Evolutionary conservation across 441 rosid species (phyloP).

Genomic region (Populus hybrid): DNA sequence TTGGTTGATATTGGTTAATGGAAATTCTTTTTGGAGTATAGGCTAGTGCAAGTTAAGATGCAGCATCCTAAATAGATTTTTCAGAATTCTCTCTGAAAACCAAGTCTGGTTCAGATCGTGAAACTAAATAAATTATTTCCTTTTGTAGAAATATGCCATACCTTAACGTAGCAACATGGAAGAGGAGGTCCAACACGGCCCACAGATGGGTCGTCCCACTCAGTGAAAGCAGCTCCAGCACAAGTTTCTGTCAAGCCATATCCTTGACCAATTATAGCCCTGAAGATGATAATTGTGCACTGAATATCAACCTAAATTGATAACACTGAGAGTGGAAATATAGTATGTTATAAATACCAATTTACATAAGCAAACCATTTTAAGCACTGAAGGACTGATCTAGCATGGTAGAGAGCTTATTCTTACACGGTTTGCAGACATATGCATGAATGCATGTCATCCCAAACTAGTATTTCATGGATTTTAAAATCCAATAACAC

Average conservation of each 20-base stretch:
- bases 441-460: not conserved
- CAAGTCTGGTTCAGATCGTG: not conserved
- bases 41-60: slow-evolving; percentile 1
- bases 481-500: not conserved
- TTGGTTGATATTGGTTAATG: not conserved
- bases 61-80: not conserved
- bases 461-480: not conserved
- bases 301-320: slow-evolving; percentile 14
- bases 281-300: slow-evolving; percentile 21
- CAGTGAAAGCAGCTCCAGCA: slow-evolving; percentile 93
- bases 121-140: slow-evolving; percentile 8
- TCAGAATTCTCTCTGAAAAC: not conserved
- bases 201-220: slow-evolving; percentile 66
- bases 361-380: not conserved
- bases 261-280: slow-evolving; percentile 88
- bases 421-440: not conserved
- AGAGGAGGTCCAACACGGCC: slow-evolving; percentile 97
- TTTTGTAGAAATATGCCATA: slow-evolving; percentile 20
- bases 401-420: not conserved
- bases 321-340: slow-evolving; percentile 1
- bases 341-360: not conserved
- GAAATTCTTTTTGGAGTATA: not conserved
- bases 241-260: slow-evolving; percentile 96
- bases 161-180: slow-evolving; percentile 80
- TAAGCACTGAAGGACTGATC: not conserved